Evolutionary conservation across 1,284 basidiomycete genomes (phyloP).

Genomic region (Ustilago trichophora): DNA sequence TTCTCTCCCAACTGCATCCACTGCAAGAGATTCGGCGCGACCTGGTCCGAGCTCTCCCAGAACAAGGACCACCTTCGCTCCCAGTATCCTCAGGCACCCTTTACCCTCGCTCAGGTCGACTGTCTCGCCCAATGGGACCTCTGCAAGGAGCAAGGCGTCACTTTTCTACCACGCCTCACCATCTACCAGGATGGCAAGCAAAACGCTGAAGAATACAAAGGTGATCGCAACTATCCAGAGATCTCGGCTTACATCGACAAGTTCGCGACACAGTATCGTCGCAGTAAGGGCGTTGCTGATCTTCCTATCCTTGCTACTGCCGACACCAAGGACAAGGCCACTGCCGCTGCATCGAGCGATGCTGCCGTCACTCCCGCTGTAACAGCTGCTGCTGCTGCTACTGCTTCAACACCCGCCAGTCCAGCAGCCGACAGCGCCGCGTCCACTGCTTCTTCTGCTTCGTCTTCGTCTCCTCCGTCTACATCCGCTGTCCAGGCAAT

Average conservation of each 20-base stretch:
- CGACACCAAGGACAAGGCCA: background rate
- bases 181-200: constrained; percentile 59
- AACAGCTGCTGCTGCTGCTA: background rate
- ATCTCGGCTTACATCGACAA: constrained; percentile 55
- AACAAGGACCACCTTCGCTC: constrained; percentile 73
- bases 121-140: constrained; percentile 55
- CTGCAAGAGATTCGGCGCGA: constrained; percentile 80
- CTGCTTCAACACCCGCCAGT: background rate
- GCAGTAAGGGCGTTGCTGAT: constrained; percentile 39
- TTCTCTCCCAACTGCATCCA: constrained; percentile 78
- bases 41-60: constrained; percentile 77
- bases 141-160: constrained; percentile 55
- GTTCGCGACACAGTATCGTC: constrained; percentile 46
- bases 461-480: constrained; percentile 11
- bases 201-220: constrained; percentile 39
- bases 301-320: constrained; percentile 6
- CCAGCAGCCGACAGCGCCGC: constrained; percentile 6
- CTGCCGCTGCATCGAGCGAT: constrained; percentile 1
- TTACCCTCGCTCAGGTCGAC: constrained; percentile 63
- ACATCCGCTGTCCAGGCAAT: constrained; percentile 9
- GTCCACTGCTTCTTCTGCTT: constrained; percentile 1
- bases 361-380: background rate
- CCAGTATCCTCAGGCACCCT: constrained; percentile 56
- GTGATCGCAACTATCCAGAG: constrained; percentile 52
- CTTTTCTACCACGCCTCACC: constrained; percentile 45